Conservation (phyloP, 2,329 filamentous ascomycete genomes). For the Ophiostoma australiae region DNA sequence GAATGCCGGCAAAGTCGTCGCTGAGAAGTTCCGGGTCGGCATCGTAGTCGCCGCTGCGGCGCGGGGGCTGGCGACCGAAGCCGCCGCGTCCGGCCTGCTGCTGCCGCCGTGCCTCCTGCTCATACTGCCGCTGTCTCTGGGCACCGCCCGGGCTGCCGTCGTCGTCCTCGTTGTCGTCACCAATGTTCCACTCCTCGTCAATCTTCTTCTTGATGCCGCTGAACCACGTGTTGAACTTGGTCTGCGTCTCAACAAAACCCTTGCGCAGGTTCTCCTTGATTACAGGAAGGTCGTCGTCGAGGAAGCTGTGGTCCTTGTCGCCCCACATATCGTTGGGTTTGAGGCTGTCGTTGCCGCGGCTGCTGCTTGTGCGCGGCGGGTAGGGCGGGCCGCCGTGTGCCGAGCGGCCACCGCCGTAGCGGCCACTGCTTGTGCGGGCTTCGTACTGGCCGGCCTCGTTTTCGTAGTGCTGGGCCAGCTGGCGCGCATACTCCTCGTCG, state of each 20-base stretch:
- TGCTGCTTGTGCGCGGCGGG: slow-evolving; percentile 40
- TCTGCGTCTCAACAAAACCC: slow-evolving; percentile 90
- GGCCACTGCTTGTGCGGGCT: slow-evolving; percentile 42
- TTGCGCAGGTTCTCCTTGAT: slow-evolving; percentile 91
- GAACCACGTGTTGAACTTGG: slow-evolving; percentile 89
- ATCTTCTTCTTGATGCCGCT: slow-evolving; percentile 86
- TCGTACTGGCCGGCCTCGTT: slow-evolving; percentile 53
- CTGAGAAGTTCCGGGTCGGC: slow-evolving; percentile 85
- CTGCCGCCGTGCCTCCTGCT: slow-evolving; percentile 15
- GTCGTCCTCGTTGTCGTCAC: slow-evolving; percentile 47
- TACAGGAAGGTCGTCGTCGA: slow-evolving; percentile 91
- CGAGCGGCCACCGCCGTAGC: slow-evolving; percentile 23
- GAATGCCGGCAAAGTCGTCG: slow-evolving; percentile 78
- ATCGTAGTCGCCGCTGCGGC: slow-evolving; percentile 87
- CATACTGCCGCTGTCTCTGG: slow-evolving; percentile 7
- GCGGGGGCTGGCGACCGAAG: slow-evolving; percentile 41
- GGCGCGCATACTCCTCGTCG: slow-evolving; percentile 83
- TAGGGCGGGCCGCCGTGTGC: slow-evolving; percentile 27
- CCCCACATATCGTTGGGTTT: slow-evolving; percentile 55
- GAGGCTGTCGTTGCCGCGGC: slow-evolving; percentile 38
- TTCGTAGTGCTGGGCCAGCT: slow-evolving; percentile 87
- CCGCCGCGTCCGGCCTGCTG: slow-evolving; percentile 27
- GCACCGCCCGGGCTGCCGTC: slow-evolving; percentile 12
- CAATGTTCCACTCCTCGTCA: slow-evolving; percentile 78
- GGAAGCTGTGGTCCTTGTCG: slow-evolving; percentile 79